Conservation (phyloP, 2,329 filamentous ascomycete genomes). For the Fusarium tjaetaba region DNA sequence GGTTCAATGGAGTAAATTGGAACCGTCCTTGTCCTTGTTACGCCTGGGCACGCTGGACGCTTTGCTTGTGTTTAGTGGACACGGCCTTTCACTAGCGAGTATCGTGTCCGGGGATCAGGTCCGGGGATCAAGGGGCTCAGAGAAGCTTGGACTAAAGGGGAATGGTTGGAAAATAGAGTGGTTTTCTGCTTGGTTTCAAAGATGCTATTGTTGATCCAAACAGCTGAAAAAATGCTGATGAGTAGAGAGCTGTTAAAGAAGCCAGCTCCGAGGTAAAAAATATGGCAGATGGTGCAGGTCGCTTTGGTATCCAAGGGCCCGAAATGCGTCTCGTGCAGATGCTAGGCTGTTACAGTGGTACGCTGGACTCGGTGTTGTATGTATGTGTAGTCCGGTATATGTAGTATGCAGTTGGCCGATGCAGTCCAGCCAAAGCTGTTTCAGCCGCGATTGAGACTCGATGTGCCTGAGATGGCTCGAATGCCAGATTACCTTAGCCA, state of each 20-base stretch:
- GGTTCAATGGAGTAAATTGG: conserved; percentile 38
- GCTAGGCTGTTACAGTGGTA: background rate
- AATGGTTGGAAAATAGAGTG: conserved; percentile 26
- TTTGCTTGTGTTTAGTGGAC: conserved; percentile 32
- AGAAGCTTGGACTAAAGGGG: conserved; percentile 38
- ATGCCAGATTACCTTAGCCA: background rate
- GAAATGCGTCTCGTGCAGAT: background rate
- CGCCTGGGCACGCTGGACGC: conserved; percentile 22
- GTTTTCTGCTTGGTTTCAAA: conserved; percentile 15
- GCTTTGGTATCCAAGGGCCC: background rate
- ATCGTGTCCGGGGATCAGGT: conserved; percentile 22
- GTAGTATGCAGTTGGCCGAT: conserved; percentile 1
- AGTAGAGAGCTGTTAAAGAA: background rate
- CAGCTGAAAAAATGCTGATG: background rate
- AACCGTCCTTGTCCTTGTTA: conserved; percentile 28
- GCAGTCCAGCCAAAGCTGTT: conserved; percentile 11
- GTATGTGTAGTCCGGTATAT: background rate
- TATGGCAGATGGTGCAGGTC: background rate
- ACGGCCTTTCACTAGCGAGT: conserved; percentile 28
- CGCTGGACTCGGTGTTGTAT: background rate
- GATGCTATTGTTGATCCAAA: conserved; percentile 17
- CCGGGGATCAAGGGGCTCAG: conserved; percentile 41
- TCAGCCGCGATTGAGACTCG: conserved; percentile 20
- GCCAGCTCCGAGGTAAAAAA: no score
- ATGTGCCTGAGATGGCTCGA: conserved; percentile 7